Evolutionary conservation across 192 early-diverging fungal species (phyloP).

Genomic region (Gamsiella multidivaricata): DNA sequence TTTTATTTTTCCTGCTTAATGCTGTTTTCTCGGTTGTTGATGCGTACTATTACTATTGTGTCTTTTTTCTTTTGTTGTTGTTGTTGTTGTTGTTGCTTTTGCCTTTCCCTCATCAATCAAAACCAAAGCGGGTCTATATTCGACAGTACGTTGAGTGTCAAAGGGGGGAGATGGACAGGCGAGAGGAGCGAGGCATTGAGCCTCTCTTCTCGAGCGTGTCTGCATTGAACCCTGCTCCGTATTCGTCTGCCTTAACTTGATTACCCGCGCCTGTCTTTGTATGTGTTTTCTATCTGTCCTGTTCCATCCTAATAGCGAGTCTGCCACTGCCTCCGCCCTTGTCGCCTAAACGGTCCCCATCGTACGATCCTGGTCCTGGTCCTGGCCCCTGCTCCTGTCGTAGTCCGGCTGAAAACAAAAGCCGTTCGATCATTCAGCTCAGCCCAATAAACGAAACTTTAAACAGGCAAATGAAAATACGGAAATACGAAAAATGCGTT

Average conservation of each 20-base stretch:
- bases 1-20: neutral
- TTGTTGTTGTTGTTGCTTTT: neutral
- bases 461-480: too few relatives aligned
- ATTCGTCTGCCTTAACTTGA: slow-evolving; percentile 35
- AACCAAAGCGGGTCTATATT: slow-evolving; percentile 21
- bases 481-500: neutral
- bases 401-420: too few relatives aligned
- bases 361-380: too few relatives aligned
- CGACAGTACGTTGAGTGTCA: slow-evolving; percentile 28
- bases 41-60: neutral
- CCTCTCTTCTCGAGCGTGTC: neutral
- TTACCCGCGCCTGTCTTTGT: slow-evolving; percentile 3
- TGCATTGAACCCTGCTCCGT: slow-evolving; percentile 29
- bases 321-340: slow-evolving; percentile 81
- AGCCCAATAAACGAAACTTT: too few relatives aligned
- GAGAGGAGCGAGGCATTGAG: neutral
- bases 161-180: slow-evolving; percentile 8
- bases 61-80: neutral
- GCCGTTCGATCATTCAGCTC: too few relatives aligned
- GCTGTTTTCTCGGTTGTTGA: neutral
- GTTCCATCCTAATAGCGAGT: slow-evolving; percentile 67
- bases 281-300: slow-evolving; percentile 1
- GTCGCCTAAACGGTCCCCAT: slow-evolving; percentile 68
- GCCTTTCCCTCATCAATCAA: neutral
- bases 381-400: too few relatives aligned